phyloP scores from a whole-genome alignment of 2,329 filamentous ascomycete genomes.

The Ophiostoma quercus region DNA sequence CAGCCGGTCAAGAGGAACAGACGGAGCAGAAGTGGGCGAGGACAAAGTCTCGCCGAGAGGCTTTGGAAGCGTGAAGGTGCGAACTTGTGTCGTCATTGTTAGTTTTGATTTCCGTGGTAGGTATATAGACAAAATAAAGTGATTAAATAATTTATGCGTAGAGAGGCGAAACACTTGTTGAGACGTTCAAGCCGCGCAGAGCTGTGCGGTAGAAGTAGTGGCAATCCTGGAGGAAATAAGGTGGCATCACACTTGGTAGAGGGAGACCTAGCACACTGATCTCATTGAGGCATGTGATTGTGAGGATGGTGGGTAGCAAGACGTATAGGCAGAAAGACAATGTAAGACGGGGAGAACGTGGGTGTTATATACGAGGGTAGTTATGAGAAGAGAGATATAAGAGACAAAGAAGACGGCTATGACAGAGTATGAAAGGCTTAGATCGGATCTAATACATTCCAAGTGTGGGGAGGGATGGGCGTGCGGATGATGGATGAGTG shows the following conservation, averaged over 20 bases:
- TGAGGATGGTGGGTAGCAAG: neutral
- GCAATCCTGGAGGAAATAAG: slow-evolving; percentile 77
- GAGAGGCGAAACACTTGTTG: slow-evolving; percentile 70
- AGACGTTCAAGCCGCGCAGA: slow-evolving; percentile 76
- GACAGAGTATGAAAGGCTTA: neutral
- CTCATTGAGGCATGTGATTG: slow-evolving; percentile 25
- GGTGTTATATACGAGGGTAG: slow-evolving; percentile 2
- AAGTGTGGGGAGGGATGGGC: slow-evolving; percentile 17
- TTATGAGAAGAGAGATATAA: neutral
- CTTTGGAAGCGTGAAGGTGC: slow-evolving; percentile 63
- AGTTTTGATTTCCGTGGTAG: slow-evolving; percentile 37
- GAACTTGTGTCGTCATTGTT: slow-evolving; percentile 58
- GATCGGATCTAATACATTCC: slow-evolving; percentile 4
- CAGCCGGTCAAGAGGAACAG: slow-evolving; percentile 17
- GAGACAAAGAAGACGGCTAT: neutral
- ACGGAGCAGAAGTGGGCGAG: slow-evolving; percentile 34
- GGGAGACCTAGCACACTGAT: slow-evolving; percentile 24
- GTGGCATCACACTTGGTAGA: slow-evolving; percentile 59
- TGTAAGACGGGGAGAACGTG: neutral
- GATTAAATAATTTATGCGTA: slow-evolving; percentile 50
- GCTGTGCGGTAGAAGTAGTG: slow-evolving; percentile 92
- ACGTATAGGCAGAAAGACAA: neutral
- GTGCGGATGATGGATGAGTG: slow-evolving; percentile 17
- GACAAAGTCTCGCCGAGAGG: slow-evolving; percentile 67
- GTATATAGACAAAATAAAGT: slow-evolving; percentile 30